Conservation (phyloP, 495 filamentous ascomycete species). For the Stereocaulon alpinum region DNA sequence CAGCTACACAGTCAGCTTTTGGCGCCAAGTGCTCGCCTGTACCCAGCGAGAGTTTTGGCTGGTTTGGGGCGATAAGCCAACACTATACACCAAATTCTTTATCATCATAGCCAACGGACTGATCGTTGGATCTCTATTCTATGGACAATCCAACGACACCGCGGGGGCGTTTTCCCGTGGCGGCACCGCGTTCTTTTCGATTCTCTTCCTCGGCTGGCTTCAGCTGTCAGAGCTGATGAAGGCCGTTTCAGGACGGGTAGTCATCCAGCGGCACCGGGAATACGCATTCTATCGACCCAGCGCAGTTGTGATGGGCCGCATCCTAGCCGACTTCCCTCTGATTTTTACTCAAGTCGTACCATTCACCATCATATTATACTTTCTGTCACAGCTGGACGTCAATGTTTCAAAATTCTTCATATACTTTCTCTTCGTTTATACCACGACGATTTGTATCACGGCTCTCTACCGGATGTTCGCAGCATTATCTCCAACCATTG, state of each 20-base stretch:
- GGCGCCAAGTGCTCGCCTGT: slow-evolving; percentile 57
- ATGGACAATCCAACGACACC: slow-evolving; percentile 51
- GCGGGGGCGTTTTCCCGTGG: slow-evolving; percentile 58
- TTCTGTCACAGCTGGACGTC: slow-evolving; percentile 54
- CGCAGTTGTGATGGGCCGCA: slow-evolving; percentile 56
- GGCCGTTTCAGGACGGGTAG: slow-evolving; percentile 50
- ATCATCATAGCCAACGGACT: slow-evolving; percentile 66
- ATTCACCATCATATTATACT: slow-evolving; percentile 60
- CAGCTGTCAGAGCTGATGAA: slow-evolving; percentile 52
- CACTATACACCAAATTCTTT: slow-evolving; percentile 67
- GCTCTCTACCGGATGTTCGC: slow-evolving; percentile 70
- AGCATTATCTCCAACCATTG: slow-evolving; percentile 57
- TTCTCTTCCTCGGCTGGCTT: slow-evolving; percentile 67
- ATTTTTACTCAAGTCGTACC: slow-evolving; percentile 51
- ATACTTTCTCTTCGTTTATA: slow-evolving; percentile 61
- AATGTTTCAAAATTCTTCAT: slow-evolving; percentile 63
- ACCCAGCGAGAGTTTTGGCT: slow-evolving; percentile 69
- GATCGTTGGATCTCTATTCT: slow-evolving; percentile 69
- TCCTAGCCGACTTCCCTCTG: slow-evolving; percentile 59
- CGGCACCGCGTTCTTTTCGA: slow-evolving; percentile 62
- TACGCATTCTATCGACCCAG: slow-evolving; percentile 76
- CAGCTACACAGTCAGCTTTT: slow-evolving; percentile 56
- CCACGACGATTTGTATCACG: slow-evolving; percentile 56
- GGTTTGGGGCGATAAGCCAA: slow-evolving; percentile 58
- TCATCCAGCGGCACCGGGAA: slow-evolving; percentile 56